phyloP scores from a whole-genome alignment of 2,329 filamentous ascomycete genomes.

The Dactylellina cionopaga region DNA sequence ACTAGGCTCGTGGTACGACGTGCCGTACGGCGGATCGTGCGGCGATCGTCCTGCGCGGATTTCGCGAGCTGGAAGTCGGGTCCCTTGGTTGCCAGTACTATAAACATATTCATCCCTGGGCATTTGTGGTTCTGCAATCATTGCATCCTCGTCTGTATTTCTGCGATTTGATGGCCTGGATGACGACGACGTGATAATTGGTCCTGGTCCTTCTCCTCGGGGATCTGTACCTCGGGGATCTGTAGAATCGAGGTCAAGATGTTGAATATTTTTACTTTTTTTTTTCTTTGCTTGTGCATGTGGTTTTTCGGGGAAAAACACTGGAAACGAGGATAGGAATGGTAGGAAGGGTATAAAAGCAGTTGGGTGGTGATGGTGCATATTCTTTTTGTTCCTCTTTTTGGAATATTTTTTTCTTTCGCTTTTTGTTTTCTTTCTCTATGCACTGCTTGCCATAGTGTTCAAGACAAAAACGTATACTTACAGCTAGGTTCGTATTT shows the following conservation, averaged over 20 bases:
- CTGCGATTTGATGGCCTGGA: conserved; percentile 32
- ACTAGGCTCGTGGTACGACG: conserved; percentile 27
- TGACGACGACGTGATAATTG: neutral
- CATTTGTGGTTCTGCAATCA: conserved; percentile 32
- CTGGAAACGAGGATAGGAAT: neutral
- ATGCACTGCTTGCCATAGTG: neutral
- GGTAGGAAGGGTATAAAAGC: neutral
- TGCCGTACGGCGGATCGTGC: conserved; percentile 31
- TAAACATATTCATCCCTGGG: conserved; percentile 46
- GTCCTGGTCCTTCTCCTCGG: conserved; percentile 33
- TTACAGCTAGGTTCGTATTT: conserved; percentile 36
- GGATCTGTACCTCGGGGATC: conserved; percentile 25
- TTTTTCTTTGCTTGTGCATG: too few relatives aligned
- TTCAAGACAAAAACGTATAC: conserved; percentile 49
- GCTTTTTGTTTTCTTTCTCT: too few relatives aligned
- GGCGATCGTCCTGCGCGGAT: conserved; percentile 43
- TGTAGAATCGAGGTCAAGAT: conserved; percentile 48
- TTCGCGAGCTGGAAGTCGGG: conserved; percentile 31
- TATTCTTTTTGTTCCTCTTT: conserved; percentile 3
- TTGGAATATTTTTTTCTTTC: neutral
- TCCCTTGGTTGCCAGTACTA: conserved; percentile 17
- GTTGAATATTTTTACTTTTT: conserved; percentile 37
- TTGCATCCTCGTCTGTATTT: conserved; percentile 35
- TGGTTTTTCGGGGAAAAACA: too few relatives aligned
- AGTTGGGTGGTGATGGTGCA: neutral